Base-by-base conservation (phyloP, 306 rosid genomes). In the Castanospermum australe region DNA sequence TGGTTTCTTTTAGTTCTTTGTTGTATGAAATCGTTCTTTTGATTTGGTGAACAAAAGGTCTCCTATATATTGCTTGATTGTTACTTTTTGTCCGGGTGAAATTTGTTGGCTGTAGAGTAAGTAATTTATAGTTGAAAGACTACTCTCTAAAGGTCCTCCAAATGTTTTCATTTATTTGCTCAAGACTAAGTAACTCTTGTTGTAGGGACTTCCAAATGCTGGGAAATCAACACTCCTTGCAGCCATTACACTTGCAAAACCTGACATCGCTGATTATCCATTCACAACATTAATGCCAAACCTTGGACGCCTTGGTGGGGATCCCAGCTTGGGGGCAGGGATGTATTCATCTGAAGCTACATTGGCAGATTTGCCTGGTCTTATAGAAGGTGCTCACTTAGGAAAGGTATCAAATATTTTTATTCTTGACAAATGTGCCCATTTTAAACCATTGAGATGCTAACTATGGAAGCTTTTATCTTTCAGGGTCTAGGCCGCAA, bases 171-270 rank as follows among this genome's bases (percentile, higher is more conserved):
- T 77, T 55, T 44, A 75, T 35, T 60, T 73, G 76, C 72, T 54
- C 68, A 59, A 66, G 52, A 68, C 60, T 79, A 55, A 69, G 76
- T 79, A 68, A 72, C 67, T 73, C 75, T 79, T 87, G 59, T 77
- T 83, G 51, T 78, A 90, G 94, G 99, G 99, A 83, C 99, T 96
- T 79, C 98, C 98, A 57, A 96, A 96, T 91, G 99, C 99, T 78
- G 98, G 99, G 55, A 93, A 95, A 81, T 95, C 96, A 80, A 93
- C 99, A 5, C 97, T 93, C 81, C 83, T 93, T 84, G 94, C 97
- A 48, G 98, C 98, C 75, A 90, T 91, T 68, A 95, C 98, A n/a
- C 96, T 88, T 66, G 99, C 98, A 70, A 93, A 91, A 79, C 98
- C 99, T 8, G 97, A 93, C 63, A 90, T 95, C 73, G 96, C 99